Percentiles rank a stretch among this genome's conserved stretches.
phyloP scores from a whole-genome alignment of 805 yeast genomes.

The Candida endomychidarum region DNA sequence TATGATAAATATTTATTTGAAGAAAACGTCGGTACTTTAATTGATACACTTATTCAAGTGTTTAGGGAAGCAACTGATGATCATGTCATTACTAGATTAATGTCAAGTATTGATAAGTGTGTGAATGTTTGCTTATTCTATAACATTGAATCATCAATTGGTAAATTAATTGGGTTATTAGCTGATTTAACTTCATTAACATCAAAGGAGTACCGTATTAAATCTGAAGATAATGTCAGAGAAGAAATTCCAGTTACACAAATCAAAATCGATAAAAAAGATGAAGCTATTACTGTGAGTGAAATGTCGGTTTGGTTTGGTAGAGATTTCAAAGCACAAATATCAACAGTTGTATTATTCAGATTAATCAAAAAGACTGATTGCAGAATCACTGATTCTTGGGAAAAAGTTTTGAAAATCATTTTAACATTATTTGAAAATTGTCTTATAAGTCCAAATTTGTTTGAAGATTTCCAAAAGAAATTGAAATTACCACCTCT shows the following conservation, averaged over 20 bases:
- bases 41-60: conserved; percentile 70
- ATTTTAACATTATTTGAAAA: conserved; percentile 68
- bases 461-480: conserved; percentile 63
- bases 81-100: conserved; percentile 79
- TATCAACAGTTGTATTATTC: conserved; percentile 83
- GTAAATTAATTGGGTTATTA: conserved; percentile 63
- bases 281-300: conserved; percentile 68
- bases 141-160: conserved; percentile 55
- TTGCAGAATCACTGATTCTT: conserved; percentile 50
- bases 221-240: conserved; percentile 28
- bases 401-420: conserved; percentile 62
- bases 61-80: conserved; percentile 91
- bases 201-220: conserved; percentile 24
- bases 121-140: conserved; percentile 73
- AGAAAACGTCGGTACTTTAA: conserved; percentile 59
- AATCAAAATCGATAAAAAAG: conserved; percentile 50
- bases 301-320: conserved; percentile 84
- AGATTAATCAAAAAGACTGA: conserved; percentile 65
- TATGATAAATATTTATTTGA: conserved; percentile 75
- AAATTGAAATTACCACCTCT: conserved; percentile 52
- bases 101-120: conserved; percentile 84
- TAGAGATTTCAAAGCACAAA: conserved; percentile 85
- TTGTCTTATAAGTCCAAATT: conserved; percentile 63
- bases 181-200: conserved; percentile 69
- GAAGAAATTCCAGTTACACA: conserved; percentile 48